Evolutionary conservation across 2,329 filamentous ascomycete species (phyloP).

Genomic region (Fusarium haematococcum): DNA sequence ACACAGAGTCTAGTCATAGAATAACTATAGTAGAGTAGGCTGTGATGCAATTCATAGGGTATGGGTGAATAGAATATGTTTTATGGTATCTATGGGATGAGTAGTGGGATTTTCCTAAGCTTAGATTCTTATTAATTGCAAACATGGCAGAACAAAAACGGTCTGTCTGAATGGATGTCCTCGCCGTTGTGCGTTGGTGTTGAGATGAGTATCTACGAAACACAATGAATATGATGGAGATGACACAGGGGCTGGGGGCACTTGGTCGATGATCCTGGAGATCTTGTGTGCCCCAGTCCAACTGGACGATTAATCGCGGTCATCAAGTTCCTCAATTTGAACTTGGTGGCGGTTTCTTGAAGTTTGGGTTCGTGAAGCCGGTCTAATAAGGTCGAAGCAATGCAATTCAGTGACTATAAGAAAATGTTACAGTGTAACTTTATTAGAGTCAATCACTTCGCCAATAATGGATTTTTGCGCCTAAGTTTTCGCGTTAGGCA

Average conservation of each 20-base stretch:
- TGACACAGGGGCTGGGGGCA: no score
- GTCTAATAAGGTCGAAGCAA: no score
- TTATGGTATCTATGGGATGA: background rate
- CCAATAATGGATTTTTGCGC: no score
- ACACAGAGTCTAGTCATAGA: background rate
- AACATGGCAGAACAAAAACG: background rate
- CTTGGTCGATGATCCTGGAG: no score
- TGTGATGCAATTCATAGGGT: background rate
- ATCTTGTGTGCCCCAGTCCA: no score
- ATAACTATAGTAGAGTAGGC: background rate
- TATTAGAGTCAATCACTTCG: background rate
- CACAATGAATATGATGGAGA: no score
- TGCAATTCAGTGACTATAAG: background rate
- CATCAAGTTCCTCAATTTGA: no score
- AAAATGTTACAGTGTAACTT: background rate
- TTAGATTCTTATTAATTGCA: background rate
- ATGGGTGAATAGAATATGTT: background rate
- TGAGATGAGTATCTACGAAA: background rate
- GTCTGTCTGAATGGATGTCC: background rate
- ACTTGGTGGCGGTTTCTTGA: no score
- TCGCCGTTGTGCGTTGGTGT: background rate
- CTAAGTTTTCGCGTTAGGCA: background rate
- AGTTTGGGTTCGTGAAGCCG: no score
- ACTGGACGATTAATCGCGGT: no score
- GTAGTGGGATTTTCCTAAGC: fast-evolving